Percentiles rank a stretch among this genome's conserved stretches.
phyloP scores from a whole-genome alignment of 495 filamentous ascomycete species.

The Beverwykella pulmonaria region DNA sequence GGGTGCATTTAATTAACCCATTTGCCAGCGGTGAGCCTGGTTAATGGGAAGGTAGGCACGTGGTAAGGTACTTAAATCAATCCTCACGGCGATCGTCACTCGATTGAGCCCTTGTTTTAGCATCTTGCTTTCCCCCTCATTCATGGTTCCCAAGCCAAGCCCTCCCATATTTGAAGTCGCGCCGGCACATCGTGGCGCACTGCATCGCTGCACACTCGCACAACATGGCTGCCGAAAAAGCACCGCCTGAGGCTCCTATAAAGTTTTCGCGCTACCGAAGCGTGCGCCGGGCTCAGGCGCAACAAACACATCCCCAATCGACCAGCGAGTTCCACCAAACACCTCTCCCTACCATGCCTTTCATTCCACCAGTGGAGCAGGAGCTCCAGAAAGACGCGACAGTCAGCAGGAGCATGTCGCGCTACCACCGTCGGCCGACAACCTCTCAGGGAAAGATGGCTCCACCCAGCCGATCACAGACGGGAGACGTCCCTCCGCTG shows the following conservation, averaged over 20 bases:
- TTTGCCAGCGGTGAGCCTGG: neutral
- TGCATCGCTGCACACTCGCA: constrained; percentile 28
- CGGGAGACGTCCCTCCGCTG: constrained; percentile 19
- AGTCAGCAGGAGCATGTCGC: constrained; percentile 43
- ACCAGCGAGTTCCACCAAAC: constrained; percentile 5
- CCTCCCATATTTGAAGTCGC: constrained; percentile 9
- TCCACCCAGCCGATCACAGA: constrained; percentile 11
- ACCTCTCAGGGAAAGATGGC: constrained; percentile 24
- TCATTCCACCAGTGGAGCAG: constrained; percentile 15
- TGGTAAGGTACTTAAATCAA: constrained; percentile 5
- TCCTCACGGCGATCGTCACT: neutral
- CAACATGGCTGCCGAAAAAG: constrained; percentile 34
- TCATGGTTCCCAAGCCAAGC: neutral
- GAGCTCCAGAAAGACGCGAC: constrained; percentile 27
- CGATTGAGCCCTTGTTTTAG: neutral
- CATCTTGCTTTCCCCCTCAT: neutral
- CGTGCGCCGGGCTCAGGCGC: constrained; percentile 34
- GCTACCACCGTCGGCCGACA: constrained; percentile 42
- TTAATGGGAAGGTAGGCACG: neutral
- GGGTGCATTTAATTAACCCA: neutral
- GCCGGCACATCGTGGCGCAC: constrained; percentile 8
- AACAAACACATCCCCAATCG: constrained; percentile 6
- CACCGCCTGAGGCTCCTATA: constrained; percentile 14
- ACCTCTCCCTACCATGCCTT: constrained; percentile 16
- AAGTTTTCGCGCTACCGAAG: constrained; percentile 45